A percentile compares a stretch with the other conserved stretches of the same genome.
These are phyloP conservation scores for Trypanosoma cruzi DNA, from an alignment of 208 protist species.

Conservation along the genomic window DNA sequence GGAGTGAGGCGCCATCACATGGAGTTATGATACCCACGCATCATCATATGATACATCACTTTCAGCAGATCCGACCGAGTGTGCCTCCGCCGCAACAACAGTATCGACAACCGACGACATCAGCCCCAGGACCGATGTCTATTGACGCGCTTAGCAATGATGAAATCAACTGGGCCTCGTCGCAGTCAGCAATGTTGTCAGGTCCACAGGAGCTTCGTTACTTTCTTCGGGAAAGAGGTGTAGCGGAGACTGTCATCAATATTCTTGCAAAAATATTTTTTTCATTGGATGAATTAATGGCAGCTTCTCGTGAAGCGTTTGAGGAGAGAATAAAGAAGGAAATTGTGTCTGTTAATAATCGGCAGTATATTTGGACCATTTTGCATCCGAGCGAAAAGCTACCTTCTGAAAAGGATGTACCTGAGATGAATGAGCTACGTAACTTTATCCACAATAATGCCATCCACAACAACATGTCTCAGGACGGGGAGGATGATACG, in stretches of 20 bases:
- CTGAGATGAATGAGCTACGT: conserved; percentile 29
- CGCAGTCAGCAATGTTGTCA: not conserved
- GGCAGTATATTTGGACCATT: conserved; percentile 20
- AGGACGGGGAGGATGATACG: conserved; percentile 25
- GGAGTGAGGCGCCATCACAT: conserved; percentile 10
- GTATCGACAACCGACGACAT: conserved; percentile 11
- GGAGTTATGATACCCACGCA: conserved; percentile 28
- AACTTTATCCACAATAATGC: conserved; percentile 38
- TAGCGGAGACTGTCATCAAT: conserved; percentile 20
- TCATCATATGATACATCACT: conserved; percentile 34
- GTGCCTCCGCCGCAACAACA: conserved; percentile 13
- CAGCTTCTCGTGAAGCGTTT: conserved; percentile 11
- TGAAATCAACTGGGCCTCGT: conserved; percentile 28
- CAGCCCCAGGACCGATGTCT: conserved; percentile 31
- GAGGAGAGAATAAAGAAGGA: conserved; percentile 27
- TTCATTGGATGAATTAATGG: conserved; percentile 19
- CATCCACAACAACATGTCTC: conserved; percentile 32
- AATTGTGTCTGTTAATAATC: not conserved
- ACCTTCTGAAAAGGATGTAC: conserved; percentile 22
- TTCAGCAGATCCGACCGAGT: conserved; percentile 25
- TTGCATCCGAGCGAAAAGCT: conserved; percentile 20
- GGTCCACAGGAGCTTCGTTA: conserved; percentile 18
- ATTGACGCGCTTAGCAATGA: conserved; percentile 35
- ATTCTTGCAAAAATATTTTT: conserved; percentile 10
- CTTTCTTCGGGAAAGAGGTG: conserved; percentile 18